These are phyloP conservation scores for Chlorella sp. DNA, from an alignment of 139 green algal species.

Conservation along the genomic window DNA sequence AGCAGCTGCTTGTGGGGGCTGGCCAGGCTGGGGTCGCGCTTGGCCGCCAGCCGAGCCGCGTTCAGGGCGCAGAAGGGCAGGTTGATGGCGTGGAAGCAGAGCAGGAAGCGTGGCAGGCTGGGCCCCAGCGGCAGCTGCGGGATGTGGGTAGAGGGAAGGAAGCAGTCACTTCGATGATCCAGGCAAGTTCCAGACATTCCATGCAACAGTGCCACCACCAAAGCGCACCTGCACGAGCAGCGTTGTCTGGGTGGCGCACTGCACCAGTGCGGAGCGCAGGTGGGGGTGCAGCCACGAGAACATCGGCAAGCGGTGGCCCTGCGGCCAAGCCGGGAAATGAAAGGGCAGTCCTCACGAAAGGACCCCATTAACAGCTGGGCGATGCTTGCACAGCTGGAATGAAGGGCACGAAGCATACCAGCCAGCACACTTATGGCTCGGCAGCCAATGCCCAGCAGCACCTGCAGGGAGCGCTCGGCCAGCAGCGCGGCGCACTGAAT, in stretches of 20 bases:
- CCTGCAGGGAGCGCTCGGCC: not conserved
- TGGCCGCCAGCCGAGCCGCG: not conserved
- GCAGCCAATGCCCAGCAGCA: too few species aligned
- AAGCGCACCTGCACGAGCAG: constrained; percentile 25
- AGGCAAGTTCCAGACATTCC: too few species aligned
- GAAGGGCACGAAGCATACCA: too few species aligned
- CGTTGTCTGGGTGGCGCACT: constrained; percentile 16
- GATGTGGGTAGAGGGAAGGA: not conserved
- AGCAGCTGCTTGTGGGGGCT: too few species aligned
- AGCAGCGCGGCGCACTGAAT: constrained; percentile 18
- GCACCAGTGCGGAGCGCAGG: constrained; percentile 5
- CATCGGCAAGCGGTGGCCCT: too few species aligned
- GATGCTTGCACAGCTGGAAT: too few species aligned
- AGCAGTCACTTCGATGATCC: too few species aligned
- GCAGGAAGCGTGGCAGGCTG: not conserved
- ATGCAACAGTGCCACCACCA: too few species aligned
- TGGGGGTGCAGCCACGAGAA: constrained; percentile 5
- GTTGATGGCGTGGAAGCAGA: constrained; percentile 29
- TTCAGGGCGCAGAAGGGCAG: constrained; percentile 24
- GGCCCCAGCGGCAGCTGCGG: constrained; percentile 20
- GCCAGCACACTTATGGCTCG: too few species aligned
- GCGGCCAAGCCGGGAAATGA: not conserved
- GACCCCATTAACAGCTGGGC: too few species aligned
- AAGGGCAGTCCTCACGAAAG: too few species aligned
- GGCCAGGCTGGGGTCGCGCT: not conserved